These are phyloP conservation scores for Rhizopogon sp. DNA, from an alignment of 768 basidiomycete species.

Conservation along the genomic window DNA sequence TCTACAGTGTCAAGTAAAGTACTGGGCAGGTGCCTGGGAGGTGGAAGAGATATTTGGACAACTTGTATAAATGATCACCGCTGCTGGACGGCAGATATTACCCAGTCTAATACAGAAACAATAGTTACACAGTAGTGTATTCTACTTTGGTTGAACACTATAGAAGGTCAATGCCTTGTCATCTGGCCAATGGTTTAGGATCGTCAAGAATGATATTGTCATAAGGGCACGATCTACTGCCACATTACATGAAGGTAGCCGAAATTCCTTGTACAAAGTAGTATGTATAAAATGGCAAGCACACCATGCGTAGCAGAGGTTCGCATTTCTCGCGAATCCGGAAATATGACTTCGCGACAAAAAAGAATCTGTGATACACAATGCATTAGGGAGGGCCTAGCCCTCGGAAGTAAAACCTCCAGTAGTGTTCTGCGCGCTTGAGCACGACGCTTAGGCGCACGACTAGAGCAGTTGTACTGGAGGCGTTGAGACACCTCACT, in stretches of 20 bases:
- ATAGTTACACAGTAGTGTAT: neutral
- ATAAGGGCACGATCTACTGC: neutral
- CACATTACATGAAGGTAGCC: neutral
- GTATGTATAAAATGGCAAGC: no score
- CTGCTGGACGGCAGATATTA: neutral
- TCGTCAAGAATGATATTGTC: neutral
- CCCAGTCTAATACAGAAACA: no score
- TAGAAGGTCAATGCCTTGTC: neutral
- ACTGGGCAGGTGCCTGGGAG: slow-evolving; percentile 97
- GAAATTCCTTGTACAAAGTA: neutral
- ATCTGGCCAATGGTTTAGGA: no score
- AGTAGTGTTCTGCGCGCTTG: neutral
- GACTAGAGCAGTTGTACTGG: neutral
- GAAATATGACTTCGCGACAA: neutral
- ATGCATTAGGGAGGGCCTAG: no score
- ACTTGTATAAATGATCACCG: slow-evolving; percentile 1
- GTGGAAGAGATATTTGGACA: slow-evolving; percentile 74
- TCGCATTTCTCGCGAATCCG: neutral
- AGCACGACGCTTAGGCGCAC: no score
- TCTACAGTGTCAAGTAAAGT: slow-evolving; percentile 66
- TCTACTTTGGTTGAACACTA: neutral
- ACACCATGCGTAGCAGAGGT: neutral
- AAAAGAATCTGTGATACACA: neutral
- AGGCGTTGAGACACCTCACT: no score
- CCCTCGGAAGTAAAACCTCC: neutral